A percentile compares a stretch with the other conserved stretches of the same genome.
These are phyloP conservation scores for Galerina marginata DNA, from an alignment of 768 basidiomycete genomes.

Conservation along the genomic window DNA sequence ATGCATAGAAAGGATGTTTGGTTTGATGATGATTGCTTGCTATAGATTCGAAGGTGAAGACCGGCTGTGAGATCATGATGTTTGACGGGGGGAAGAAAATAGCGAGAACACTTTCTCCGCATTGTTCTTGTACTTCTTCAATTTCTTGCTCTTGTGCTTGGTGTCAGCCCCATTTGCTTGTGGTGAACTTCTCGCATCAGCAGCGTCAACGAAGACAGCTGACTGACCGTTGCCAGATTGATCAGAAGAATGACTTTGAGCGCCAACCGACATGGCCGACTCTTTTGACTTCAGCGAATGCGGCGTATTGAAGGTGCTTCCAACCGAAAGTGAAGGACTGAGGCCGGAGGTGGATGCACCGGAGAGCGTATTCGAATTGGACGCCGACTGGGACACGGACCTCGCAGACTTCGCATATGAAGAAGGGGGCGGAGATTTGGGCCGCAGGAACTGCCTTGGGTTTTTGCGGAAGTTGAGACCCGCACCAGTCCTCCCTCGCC, in stretches of 20 bases:
- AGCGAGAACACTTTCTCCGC: slow-evolving; percentile 86
- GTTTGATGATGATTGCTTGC: slow-evolving; percentile 8
- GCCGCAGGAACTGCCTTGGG: slow-evolving; percentile 73
- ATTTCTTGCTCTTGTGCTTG: slow-evolving; percentile 72
- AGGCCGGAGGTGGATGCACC: slow-evolving; percentile 47
- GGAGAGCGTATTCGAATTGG: slow-evolving; percentile 54
- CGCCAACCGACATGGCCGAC: slow-evolving; percentile 75
- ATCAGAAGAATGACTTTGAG: slow-evolving; percentile 73
- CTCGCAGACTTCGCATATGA: slow-evolving; percentile 49
- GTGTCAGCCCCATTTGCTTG: slow-evolving; percentile 40
- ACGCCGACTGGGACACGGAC: slow-evolving; percentile 43
- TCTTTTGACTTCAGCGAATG: slow-evolving; percentile 84
- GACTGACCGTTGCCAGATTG: slow-evolving; percentile 64
- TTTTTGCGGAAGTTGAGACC: slow-evolving; percentile 76
- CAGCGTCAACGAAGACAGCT: slow-evolving; percentile 36
- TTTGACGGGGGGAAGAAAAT: slow-evolving; percentile 73
- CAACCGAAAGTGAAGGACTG: slow-evolving; percentile 67
- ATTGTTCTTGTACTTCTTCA: slow-evolving; percentile 87
- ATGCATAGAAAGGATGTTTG: slow-evolving; percentile 22
- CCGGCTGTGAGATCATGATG: background rate
- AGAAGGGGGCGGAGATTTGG: slow-evolving; percentile 68
- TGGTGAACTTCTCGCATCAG: slow-evolving; percentile 28
- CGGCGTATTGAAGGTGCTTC: slow-evolving; percentile 49
- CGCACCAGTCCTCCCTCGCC: slow-evolving; percentile 66
- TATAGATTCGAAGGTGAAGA: slow-evolving; percentile 13